A percentile compares a stretch with the other conserved stretches of the same genome.
These are phyloP conservation scores for Corinectria fuckeliana DNA, from an alignment of 2,329 filamentous ascomycete genomes.

Conservation along the genomic window DNA sequence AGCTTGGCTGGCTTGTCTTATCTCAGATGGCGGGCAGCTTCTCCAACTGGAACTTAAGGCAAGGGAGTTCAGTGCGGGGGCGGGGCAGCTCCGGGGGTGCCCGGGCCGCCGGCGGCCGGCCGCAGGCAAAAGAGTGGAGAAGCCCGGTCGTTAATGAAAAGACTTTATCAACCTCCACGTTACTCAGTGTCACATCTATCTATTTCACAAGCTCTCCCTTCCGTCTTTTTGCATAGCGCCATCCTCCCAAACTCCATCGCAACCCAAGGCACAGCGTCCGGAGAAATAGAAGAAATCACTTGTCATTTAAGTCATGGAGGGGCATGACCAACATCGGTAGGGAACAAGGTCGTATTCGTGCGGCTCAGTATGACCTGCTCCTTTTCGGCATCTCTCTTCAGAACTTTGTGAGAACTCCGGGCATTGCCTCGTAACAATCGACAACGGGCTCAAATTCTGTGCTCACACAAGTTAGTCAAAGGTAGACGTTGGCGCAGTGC, in stretches of 20 bases:
- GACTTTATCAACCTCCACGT: too few relatives aligned
- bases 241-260: too few relatives aligned
- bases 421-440: not conserved
- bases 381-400: not conserved
- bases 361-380: too few relatives aligned
- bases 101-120: slow-evolving; percentile 1
- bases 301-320: too few relatives aligned
- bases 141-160: not conserved
- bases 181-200: too few relatives aligned
- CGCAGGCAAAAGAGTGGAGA: not conserved
- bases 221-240: too few relatives aligned
- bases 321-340: too few relatives aligned
- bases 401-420: not conserved
- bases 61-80: not conserved
- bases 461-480: not conserved
- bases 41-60: not conserved
- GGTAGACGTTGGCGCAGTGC: too few relatives aligned
- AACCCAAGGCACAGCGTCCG: too few relatives aligned
- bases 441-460: not conserved
- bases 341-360: too few relatives aligned
- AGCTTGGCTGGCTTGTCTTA: not conserved
- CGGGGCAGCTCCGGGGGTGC: not conserved
- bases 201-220: too few relatives aligned
- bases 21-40: not conserved
- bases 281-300: too few relatives aligned